Evolutionary conservation across 164 flowering plant genomes (phyloP), one percentile per base, ranked within the genome.

Genomic region (Litsea cubeba): DNA sequence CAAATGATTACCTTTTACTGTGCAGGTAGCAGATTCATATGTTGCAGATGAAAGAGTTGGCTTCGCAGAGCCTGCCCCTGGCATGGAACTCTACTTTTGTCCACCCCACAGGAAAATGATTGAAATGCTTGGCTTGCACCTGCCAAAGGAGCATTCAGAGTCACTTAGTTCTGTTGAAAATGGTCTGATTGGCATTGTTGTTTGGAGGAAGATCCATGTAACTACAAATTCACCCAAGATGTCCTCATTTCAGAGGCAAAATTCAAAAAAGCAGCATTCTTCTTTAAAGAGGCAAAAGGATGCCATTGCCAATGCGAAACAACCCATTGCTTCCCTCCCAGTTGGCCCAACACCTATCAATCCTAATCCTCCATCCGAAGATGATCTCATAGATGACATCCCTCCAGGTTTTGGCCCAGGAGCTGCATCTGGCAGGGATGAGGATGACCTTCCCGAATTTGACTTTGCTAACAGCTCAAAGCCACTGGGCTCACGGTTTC

Each of bases 371-470:
- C 65, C 72, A 1, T 3, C 65, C 1, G 84, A 74, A 58, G 93
- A 83, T 67, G 89, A 84, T 18, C 89, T 86, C 28, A 86, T 88
- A 26, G 97, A 89, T 74, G 99, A 94, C 71, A 81, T 91, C 8
- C 99, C 99, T 20, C 99, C 99, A 62, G 60, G 60, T 20, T 54
- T 54, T 54, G 99, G 99, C 23, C 92, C 94, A 81, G 97, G 97
- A 51, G 97, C 94, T 1, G 79, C 72, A 2, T 83, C 86, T 22
- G 68, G 79, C 57, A 79, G 86, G 79, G 97, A 94, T 50, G 98
- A 90, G 0, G 98, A 96, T 80, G 99, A 96, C 74, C 81, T 96
- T 25, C 99, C 98, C 0, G 99, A 96, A 82, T 96, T 94, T 72
- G 89, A 89, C 22, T 96, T 93, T 74, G 81, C 85, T 1, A 77